These are phyloP conservation scores for Pterulicium gracile DNA, from an alignment of 1,284 basidiomycete genomes.

Conservation along the genomic window DNA sequence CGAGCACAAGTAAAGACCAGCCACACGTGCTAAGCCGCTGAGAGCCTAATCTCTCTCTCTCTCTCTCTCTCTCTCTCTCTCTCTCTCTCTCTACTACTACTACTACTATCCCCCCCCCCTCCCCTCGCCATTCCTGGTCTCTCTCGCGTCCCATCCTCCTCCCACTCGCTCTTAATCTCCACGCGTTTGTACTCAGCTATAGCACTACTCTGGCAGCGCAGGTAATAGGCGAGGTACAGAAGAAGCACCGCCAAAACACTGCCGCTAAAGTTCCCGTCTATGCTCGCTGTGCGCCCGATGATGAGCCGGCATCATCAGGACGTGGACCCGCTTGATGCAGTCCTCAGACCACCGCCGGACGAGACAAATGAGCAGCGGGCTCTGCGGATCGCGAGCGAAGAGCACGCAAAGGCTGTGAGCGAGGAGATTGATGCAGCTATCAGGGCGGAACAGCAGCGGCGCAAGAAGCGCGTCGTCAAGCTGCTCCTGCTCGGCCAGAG, in stretches of 20 bases:
- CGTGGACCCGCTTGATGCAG: background rate
- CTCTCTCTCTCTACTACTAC: background rate
- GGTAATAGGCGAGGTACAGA: no score
- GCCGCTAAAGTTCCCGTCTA: no score
- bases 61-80: background rate
- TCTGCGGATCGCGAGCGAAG: background rate
- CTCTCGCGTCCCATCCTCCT: background rate
- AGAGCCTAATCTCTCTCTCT: background rate
- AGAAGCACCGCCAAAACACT: background rate
- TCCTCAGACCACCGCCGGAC: background rate
- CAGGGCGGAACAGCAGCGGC: background rate
- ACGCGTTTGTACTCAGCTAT: no score
- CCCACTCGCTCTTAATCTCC: no score
- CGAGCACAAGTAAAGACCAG: no score
- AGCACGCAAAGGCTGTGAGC: background rate
- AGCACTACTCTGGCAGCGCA: no score
- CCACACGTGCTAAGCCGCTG: no score
- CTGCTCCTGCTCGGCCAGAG: slow-evolving; percentile 63
- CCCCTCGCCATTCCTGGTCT: background rate
- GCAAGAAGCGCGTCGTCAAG: slow-evolving; percentile 32
- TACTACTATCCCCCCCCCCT: background rate
- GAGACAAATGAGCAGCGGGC: background rate
- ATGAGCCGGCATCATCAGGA: background rate
- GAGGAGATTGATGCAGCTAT: background rate
- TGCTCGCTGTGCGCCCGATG: background rate